phyloP scores from a whole-genome alignment of 306 rosid species.

The Gynostemma pentaphyllum region DNA sequence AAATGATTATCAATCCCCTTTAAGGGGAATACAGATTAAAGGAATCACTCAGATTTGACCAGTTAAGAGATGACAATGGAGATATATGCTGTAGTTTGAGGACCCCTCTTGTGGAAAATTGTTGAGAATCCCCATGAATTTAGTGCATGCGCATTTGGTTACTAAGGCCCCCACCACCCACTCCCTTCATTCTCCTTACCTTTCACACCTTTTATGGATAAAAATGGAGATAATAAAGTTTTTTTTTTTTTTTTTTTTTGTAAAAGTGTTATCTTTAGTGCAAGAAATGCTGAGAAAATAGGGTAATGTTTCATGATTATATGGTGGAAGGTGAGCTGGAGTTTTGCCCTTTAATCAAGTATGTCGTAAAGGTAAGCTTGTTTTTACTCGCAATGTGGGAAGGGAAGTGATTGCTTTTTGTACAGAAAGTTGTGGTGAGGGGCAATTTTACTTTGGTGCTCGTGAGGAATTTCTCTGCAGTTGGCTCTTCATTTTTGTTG shows the following conservation, averaged over 20 bases:
- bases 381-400: conserved; percentile 31
- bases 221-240: conserved; percentile 21
- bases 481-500: conserved; percentile 1
- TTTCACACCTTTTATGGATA: conserved; percentile 32
- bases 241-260: no score
- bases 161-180: conserved; percentile 38
- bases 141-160: conserved; percentile 84
- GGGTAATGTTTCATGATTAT: conserved; percentile 11
- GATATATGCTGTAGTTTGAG: conserved; percentile 55
- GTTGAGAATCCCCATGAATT: conserved; percentile 36
- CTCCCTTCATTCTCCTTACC: conserved; percentile 24
- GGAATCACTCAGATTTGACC: conserved; percentile 31
- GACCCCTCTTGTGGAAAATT: conserved; percentile 33
- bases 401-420: conserved; percentile 28
- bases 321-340: conserved; percentile 21
- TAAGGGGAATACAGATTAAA: conserved; percentile 34
- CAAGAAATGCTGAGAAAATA: neutral
- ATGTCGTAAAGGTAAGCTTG: conserved; percentile 39
- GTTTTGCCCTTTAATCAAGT: conserved; percentile 18
- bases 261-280: conserved; percentile 19
- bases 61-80: conserved; percentile 45
- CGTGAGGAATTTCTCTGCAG: neutral
- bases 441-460: conserved; percentile 3
- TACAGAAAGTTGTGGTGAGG: conserved; percentile 21
- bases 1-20: conserved; percentile 26